Conservation (phyloP, 441 rosid genomes). For the Jatropha multifida region DNA sequence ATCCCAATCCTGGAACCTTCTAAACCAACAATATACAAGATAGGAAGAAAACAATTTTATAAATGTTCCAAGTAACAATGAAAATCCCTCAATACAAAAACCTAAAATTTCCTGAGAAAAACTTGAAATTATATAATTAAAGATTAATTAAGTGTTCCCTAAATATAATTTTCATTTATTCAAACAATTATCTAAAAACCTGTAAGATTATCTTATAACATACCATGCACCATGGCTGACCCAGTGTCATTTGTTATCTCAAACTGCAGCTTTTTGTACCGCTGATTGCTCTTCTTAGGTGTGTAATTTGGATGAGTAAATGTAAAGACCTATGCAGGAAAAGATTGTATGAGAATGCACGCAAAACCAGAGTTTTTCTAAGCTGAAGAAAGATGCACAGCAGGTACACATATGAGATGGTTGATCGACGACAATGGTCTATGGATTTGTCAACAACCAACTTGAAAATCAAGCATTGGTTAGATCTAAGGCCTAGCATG, state of each 20-base stretch:
- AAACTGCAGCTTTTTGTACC: slow-evolving; percentile 77
- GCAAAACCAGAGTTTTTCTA: slow-evolving; percentile 1
- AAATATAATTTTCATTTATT: neutral
- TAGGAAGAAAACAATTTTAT: neutral
- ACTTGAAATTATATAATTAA: neutral
- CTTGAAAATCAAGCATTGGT: slow-evolving; percentile 2
- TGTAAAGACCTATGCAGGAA: slow-evolving; percentile 70
- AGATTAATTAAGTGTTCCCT: neutral
- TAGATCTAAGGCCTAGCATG: slow-evolving; percentile 3
- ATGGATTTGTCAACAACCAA: slow-evolving; percentile 11
- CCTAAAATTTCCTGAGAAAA: neutral
- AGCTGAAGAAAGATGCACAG: slow-evolving; percentile 1
- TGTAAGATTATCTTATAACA: slow-evolving; percentile 16
- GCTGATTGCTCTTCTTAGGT: slow-evolving; percentile 59
- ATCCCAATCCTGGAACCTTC: neutral
- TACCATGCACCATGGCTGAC: slow-evolving; percentile 92
- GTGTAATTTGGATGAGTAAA: slow-evolving; percentile 80
- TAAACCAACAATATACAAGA: neutral
- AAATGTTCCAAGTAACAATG: neutral
- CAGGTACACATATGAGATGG: slow-evolving; percentile 1
- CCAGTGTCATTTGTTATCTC: slow-evolving; percentile 71
- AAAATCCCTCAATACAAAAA: neutral
- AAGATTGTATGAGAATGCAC: slow-evolving; percentile 12
- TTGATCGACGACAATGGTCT: neutral
- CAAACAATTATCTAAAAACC: neutral